phyloP scores from a whole-genome alignment of 805 yeast genomes.

The Grigorovia jiainica region DNA sequence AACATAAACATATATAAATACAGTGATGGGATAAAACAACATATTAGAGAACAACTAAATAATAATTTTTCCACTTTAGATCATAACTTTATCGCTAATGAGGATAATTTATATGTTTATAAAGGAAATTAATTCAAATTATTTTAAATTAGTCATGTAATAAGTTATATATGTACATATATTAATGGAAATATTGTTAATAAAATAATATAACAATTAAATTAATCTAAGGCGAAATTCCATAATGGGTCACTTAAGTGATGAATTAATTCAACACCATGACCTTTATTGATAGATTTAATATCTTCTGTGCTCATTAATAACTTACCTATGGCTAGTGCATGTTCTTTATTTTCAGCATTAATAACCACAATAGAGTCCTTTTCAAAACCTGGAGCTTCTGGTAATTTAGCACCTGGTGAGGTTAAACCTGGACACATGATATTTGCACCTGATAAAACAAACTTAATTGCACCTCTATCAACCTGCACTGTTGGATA shows the following conservation, averaged over 20 bases:
- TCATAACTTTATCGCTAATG: neutral
- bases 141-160: neutral
- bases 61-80: neutral
- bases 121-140: neutral
- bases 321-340: conserved; percentile 84
- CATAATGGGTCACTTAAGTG: conserved; percentile 87
- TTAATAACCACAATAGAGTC: conserved; percentile 71
- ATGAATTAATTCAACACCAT: conserved; percentile 77
- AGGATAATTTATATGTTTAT: neutral
- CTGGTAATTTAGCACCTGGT: conserved; percentile 76
- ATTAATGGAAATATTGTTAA: neutral
- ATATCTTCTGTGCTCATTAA: conserved; percentile 86
- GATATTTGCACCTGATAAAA: conserved; percentile 89
- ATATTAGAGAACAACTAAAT: neutral
- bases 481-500: conserved; percentile 88
- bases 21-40: neutral
- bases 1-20: conserved; percentile 1
- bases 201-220: neutral
- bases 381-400: conserved; percentile 43
- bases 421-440: conserved; percentile 95
- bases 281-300: conserved; percentile 71
- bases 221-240: conserved; percentile 45
- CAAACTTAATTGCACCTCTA: conserved; percentile 92
- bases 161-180: neutral
- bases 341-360: conserved; percentile 89